These are phyloP conservation scores for Castanea sativa DNA, from an alignment of 306 rosid genomes.

Conservation along the genomic window DNA sequence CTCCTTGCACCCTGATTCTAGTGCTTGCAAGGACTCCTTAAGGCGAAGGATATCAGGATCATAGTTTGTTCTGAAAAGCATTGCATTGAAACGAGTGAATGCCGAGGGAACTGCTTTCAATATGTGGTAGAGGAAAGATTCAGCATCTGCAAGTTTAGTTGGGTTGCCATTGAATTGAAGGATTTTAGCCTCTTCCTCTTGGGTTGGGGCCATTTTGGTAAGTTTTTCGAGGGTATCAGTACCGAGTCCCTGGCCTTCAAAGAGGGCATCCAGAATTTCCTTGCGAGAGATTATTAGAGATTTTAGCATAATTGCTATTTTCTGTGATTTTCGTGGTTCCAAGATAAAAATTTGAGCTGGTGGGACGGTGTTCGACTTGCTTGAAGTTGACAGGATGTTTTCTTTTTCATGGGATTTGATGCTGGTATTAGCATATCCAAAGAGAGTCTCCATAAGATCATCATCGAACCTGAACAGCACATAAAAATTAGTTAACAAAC, in stretches of 20 bases:
- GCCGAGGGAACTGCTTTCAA: slow-evolving; percentile 74
- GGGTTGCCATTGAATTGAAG: slow-evolving; percentile 62
- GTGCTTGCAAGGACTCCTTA: slow-evolving; percentile 52
- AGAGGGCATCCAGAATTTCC: slow-evolving; percentile 60
- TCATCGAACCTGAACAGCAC: slow-evolving; percentile 64
- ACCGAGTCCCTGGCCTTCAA: slow-evolving; percentile 65
- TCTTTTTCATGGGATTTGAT: slow-evolving; percentile 37
- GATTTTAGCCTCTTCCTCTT: slow-evolving; percentile 65
- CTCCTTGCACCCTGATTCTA: slow-evolving; percentile 68
- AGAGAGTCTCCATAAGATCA: slow-evolving; percentile 71
- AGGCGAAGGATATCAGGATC: slow-evolving; percentile 58
- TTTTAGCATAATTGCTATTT: slow-evolving; percentile 71
- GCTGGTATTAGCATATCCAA: slow-evolving; percentile 53
- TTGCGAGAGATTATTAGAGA: slow-evolving; percentile 54
- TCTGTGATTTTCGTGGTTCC: slow-evolving; percentile 71
- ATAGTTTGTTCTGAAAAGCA: slow-evolving; percentile 68
- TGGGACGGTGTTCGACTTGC: slow-evolving; percentile 32
- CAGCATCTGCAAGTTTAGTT: slow-evolving; percentile 64
- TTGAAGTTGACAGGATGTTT: slow-evolving; percentile 23
- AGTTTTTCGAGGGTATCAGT: slow-evolving; percentile 76
- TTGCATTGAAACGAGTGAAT: slow-evolving; percentile 56
- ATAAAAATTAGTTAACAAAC: neutral
- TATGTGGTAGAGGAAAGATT: slow-evolving; percentile 67
- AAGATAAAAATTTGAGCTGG: slow-evolving; percentile 62
- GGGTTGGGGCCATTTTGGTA: slow-evolving; percentile 64